These are phyloP conservation scores for Calonectria pseudoturangicola DNA, from an alignment of 2,329 filamentous ascomycete species.

Conservation along the genomic window DNA sequence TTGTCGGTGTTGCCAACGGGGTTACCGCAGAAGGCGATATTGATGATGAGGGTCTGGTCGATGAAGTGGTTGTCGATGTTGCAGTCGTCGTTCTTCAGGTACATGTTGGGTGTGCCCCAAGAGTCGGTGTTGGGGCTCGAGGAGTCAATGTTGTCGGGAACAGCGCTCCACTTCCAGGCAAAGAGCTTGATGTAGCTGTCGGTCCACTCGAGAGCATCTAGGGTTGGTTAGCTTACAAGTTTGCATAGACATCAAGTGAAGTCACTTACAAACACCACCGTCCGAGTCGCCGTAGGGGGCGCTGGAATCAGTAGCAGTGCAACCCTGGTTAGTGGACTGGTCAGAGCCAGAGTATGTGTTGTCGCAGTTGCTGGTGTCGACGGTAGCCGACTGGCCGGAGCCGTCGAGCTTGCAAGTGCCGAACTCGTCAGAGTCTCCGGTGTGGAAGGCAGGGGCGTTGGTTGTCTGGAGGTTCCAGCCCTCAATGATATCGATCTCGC, in stretches of 20 bases:
- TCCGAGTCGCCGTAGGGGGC: conserved; percentile 61
- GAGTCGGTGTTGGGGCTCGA: conserved; percentile 74
- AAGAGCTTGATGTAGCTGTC: conserved; percentile 64
- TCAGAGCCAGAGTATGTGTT: conserved; percentile 56
- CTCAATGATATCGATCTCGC: conserved; percentile 82
- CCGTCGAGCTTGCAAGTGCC: conserved; percentile 61
- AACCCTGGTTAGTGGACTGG: conserved; percentile 64
- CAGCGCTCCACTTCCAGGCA: conserved; percentile 59
- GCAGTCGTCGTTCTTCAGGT: conserved; percentile 76
- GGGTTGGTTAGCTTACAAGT: not conserved
- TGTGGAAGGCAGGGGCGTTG: conserved; percentile 78
- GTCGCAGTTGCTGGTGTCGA: conserved; percentile 64
- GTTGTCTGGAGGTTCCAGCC: conserved; percentile 73
- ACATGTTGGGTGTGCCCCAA: conserved; percentile 80
- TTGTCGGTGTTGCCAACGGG: conserved; percentile 69
- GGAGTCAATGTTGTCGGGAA: conserved; percentile 59
- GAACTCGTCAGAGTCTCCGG: conserved; percentile 57
- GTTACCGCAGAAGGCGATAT: conserved; percentile 85
- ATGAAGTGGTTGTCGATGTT: conserved; percentile 78
- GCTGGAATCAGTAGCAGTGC: conserved; percentile 61
- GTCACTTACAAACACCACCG: conserved; percentile 64
- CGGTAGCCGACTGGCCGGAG: conserved; percentile 55
- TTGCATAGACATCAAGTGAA: conserved; percentile 61
- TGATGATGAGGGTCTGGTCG: conserved; percentile 82
- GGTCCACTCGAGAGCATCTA: conserved; percentile 65